Evolutionary conservation across 441 rosid species (phyloP).

Genomic region (Brassica hybrid): DNA sequence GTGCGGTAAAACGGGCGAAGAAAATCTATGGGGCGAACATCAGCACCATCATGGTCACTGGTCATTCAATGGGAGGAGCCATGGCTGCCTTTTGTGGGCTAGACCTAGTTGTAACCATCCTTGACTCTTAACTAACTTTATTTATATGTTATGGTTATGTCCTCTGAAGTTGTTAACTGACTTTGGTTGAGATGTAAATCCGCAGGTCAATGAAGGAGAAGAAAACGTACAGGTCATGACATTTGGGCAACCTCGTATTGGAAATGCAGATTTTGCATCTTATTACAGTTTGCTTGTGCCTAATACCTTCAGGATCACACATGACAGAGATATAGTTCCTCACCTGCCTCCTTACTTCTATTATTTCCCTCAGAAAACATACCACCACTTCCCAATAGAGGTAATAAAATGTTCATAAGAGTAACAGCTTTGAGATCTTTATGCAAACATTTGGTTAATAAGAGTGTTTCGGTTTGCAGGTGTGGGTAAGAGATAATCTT

Average conservation of each 20-base stretch:
- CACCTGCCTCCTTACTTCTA: conserved; percentile 91
- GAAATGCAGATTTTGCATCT: conserved; percentile 84
- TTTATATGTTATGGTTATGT: neutral
- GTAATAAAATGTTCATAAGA: conserved; percentile 42
- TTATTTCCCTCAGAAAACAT: conserved; percentile 84
- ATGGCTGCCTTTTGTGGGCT: conserved; percentile 94
- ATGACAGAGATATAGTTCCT: conserved; percentile 87
- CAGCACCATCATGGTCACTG: conserved; percentile 70
- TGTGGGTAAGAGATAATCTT: conserved; percentile 71
- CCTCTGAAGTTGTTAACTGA: neutral
- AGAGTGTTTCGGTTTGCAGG: conserved; percentile 46
- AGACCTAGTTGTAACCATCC: conserved; percentile 70
- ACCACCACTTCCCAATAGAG: conserved; percentile 97
- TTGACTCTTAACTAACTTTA: neutral
- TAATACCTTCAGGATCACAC: conserved; percentile 68
- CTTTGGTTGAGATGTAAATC: conserved; percentile 32
- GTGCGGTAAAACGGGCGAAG: conserved; percentile 64
- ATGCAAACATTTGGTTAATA: neutral
- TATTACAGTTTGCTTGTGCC: conserved; percentile 74
- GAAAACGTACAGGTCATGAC: conserved; percentile 77
- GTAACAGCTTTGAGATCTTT: neutral
- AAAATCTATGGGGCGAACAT: conserved; percentile 61
- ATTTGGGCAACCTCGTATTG: conserved; percentile 97
- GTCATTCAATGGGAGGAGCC: conserved; percentile 99
- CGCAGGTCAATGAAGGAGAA: conserved; percentile 74